Evolutionary conservation across 345 rosid genomes (phyloP), one percentile per base, ranked within the genome.

Genomic region (Citrus unshiu): DNA sequence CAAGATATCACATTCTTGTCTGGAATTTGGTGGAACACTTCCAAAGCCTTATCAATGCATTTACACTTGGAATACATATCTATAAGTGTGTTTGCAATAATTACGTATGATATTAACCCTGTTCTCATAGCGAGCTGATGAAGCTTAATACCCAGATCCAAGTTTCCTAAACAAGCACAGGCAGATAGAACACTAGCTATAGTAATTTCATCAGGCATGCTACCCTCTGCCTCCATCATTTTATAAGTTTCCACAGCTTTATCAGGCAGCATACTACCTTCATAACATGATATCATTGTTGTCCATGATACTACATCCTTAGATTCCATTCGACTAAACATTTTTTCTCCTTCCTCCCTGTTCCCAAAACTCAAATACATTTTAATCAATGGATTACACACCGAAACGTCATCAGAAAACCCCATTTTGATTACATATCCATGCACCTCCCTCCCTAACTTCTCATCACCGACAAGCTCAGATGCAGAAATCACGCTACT

Each of bases 11-110:
- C 93, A 83, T 94, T 86, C 87, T 91, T 94, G 73, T 84, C 75
- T 0, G 88, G 91, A 77, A 90, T 90, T 72, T 68, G 71, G 79
- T 90, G 84, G 79, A 94, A 94, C 74, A 91, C 91, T 74, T 86
- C 94, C 70, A 85, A 67, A 32, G 95, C 95, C 80, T 83, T 84
- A 59, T 94, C 93, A 24, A 89, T 87, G 84, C 81, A 79, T 72
- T 90, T 91, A 83, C 93, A 88, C 86, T 94, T 94, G 59, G 97
- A 92, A 83, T 93, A 94, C 98, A 94, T 93, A 80, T 91, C 92
- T 13, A 94, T 82, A 69, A 93, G 87, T 3, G 90, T 83, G 87
- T 91, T 93, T 60, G 93, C 94, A 66, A 91, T 89, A 49, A 90
- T 86, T 73, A 85, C 83, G 49, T 88, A 84, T 2, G 93, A 88